phyloP scores from a whole-genome alignment of 208 protist species.

The Leishmania tropica region DNA sequence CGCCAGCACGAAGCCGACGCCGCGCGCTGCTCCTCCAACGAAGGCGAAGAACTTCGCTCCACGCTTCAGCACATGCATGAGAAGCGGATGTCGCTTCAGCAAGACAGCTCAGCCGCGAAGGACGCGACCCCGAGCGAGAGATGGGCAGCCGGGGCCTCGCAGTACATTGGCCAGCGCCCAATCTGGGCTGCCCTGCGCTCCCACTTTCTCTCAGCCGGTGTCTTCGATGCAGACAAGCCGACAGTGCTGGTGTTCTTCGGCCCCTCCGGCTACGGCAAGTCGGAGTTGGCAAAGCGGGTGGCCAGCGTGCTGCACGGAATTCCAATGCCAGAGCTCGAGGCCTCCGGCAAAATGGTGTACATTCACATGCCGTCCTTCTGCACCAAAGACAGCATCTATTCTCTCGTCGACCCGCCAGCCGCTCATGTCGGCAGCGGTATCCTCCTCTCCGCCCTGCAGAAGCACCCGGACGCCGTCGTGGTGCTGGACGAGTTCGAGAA shows the following conservation, averaged over 20 bases:
- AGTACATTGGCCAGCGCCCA: constrained; percentile 79
- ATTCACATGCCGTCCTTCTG: constrained; percentile 89
- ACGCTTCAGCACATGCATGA: constrained; percentile 24
- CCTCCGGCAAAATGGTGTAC: constrained; percentile 71
- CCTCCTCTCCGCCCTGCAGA: constrained; percentile 73
- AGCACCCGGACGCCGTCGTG: constrained; percentile 71
- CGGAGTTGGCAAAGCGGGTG: constrained; percentile 73
- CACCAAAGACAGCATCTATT: constrained; percentile 89
- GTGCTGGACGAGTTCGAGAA: constrained; percentile 92
- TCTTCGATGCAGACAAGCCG: constrained; percentile 78
- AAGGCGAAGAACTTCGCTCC: constrained; percentile 16
- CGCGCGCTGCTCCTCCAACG: constrained; percentile 20
- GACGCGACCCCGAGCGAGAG: constrained; percentile 30
- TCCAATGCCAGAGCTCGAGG: constrained; percentile 49
- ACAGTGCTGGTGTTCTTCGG: constrained; percentile 86
- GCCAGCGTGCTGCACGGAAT: constrained; percentile 63
- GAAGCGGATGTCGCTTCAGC: constrained; percentile 1
- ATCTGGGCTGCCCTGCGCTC: constrained; percentile 53
- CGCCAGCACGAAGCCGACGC: constrained; percentile 61
- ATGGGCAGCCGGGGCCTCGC: constrained; percentile 45
- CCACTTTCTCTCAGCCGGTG: constrained; percentile 63
- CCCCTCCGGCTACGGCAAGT: constrained; percentile 86
- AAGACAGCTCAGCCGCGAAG: neutral
- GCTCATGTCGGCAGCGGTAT: constrained; percentile 85
- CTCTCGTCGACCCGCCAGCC: constrained; percentile 84